Conservation (phyloP, 2,329 filamentous ascomycete species). For the Venturia asperata region DNA sequence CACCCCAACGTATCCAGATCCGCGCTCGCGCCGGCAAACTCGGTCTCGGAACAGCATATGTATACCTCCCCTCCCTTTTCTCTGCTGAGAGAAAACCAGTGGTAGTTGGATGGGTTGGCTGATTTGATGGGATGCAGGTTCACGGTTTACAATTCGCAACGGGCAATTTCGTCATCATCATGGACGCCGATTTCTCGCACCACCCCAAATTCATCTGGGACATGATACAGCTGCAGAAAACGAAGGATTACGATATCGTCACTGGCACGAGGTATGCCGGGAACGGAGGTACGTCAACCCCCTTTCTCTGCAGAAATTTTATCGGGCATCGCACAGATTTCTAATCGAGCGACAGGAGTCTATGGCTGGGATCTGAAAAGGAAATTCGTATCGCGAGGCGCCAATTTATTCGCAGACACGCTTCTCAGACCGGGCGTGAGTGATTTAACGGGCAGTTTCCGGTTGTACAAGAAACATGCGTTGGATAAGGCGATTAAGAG, state of each 20-base stretch:
- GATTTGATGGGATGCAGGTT: neutral
- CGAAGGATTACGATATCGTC: constrained; percentile 85
- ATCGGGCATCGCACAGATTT: constrained; percentile 84
- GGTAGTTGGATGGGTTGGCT: too few relatives aligned
- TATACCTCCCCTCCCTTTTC: constrained; percentile 32
- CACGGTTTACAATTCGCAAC: constrained; percentile 83
- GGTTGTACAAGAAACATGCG: constrained; percentile 86
- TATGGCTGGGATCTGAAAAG: constrained; percentile 87
- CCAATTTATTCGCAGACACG: constrained; percentile 86
- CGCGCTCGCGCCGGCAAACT: constrained; percentile 90
- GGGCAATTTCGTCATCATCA: constrained; percentile 97
- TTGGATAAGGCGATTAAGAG: constrained; percentile 59
- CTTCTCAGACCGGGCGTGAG: constrained; percentile 88
- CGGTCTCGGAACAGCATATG: constrained; percentile 92
- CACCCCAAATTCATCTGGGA: constrained; percentile 97
- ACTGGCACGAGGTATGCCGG: constrained; percentile 92
- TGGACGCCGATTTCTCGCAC: constrained; percentile 99
- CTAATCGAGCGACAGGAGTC: constrained; percentile 56
- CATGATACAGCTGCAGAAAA: constrained; percentile 83
- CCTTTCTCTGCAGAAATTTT: too few relatives aligned
- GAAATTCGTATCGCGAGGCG: constrained; percentile 71
- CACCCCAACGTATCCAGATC: constrained; percentile 66
- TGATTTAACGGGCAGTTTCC: constrained; percentile 90
- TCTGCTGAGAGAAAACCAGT: too few relatives aligned
- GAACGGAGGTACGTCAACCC: constrained; percentile 65